Evolutionary conservation across 345 rosid genomes (phyloP).

Genomic region (Geranium rotundifolium): DNA sequence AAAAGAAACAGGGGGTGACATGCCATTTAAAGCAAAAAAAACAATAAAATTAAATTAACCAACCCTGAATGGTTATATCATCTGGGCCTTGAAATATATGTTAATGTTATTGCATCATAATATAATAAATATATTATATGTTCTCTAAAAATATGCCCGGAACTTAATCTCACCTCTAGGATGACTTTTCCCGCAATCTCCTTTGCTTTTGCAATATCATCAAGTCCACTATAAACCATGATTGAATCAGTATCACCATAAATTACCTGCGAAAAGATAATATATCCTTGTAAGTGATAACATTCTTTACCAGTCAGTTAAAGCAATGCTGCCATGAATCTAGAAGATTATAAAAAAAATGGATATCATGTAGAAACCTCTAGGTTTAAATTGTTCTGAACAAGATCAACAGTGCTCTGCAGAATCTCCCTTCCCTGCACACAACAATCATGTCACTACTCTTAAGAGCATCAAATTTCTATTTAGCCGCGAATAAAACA

Average conservation of each 20-base stretch:
- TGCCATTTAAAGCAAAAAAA: background rate
- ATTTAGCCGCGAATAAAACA: too few relatives aligned
- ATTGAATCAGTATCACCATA: slow-evolving; percentile 99
- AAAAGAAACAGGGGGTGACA: slow-evolving; percentile 7
- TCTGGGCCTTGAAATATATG: background rate
- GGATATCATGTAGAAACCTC: slow-evolving; percentile 44
- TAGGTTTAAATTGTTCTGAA: slow-evolving; percentile 76
- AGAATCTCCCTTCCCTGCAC: slow-evolving; percentile 96
- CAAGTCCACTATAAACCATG: slow-evolving; percentile 90
- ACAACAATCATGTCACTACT: slow-evolving; percentile 2
- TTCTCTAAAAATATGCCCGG: background rate
- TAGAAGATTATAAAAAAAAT: slow-evolving; percentile 8
- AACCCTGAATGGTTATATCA: background rate
- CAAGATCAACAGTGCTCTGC: slow-evolving; percentile 91
- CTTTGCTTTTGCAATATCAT: slow-evolving; percentile 70
- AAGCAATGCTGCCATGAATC: slow-evolving; percentile 11
- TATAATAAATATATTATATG: background rate
- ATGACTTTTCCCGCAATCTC: slow-evolving; percentile 76
- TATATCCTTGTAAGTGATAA: slow-evolving; percentile 11
- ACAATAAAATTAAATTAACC: background rate
- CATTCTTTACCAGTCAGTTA: slow-evolving; percentile 4
- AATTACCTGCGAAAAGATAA: slow-evolving; percentile 57
- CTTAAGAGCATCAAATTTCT: background rate
- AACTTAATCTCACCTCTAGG: slow-evolving; percentile 55
- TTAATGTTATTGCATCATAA: background rate